Evolutionary conservation across 2,329 filamentous ascomycete species (phyloP).

Genomic region (Aspergillus texensis): DNA sequence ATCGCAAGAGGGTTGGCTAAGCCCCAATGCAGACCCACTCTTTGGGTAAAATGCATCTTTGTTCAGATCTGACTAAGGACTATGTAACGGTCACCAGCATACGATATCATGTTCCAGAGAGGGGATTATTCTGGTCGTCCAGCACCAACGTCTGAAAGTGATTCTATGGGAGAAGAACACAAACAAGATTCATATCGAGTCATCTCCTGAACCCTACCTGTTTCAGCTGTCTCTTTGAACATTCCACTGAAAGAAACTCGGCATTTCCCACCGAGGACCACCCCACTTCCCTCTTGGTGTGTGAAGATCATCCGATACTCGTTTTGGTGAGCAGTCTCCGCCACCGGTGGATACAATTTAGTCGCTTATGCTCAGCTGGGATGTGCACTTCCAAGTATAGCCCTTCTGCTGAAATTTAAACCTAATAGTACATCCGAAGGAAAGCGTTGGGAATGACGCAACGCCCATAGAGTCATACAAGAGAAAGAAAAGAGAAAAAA

Average conservation of each 20-base stretch:
- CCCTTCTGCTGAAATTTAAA: conserved; percentile 8
- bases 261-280: conserved; percentile 1
- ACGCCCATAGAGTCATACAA: background rate
- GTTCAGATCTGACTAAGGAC: conserved; percentile 3
- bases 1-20: conserved; percentile 32
- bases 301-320: conserved; percentile 25
- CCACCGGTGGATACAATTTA: conserved; percentile 9
- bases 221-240: background rate
- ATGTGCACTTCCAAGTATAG: conserved; percentile 4
- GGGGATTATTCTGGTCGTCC: background rate
- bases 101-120: background rate
- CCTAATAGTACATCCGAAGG: background rate
- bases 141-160: background rate
- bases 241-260: background rate
- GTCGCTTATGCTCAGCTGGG: conserved; percentile 11
- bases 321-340: conserved; percentile 7
- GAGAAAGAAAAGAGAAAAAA: background rate
- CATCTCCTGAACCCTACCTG: background rate
- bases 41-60: conserved; percentile 12
- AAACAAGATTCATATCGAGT: background rate
- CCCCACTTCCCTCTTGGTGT: conserved; percentile 12
- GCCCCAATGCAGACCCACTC: conserved; percentile 34
- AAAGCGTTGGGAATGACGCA: background rate
- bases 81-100: background rate
- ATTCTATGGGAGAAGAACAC: background rate